Percentiles rank a stretch among this genome's conserved stretches.
phyloP scores from a whole-genome alignment of 1,284 basidiomycete genomes.

The Leucoagaricus sp. region DNA sequence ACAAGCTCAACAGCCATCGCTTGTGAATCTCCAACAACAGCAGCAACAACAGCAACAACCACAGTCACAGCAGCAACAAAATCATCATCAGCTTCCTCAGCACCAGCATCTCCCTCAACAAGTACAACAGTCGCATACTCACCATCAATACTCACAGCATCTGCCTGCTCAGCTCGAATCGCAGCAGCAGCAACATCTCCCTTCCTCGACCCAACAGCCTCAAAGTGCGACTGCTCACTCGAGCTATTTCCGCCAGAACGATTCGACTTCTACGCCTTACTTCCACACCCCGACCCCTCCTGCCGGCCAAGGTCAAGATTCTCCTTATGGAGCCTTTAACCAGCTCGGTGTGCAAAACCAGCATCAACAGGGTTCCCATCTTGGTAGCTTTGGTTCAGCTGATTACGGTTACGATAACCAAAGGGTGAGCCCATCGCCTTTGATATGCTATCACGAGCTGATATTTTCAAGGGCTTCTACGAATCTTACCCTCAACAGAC shows the following conservation, averaged over 20 bases:
- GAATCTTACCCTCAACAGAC: slow-evolving; percentile 65
- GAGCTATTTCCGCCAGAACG: slow-evolving; percentile 67
- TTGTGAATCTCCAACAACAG: slow-evolving; percentile 18
- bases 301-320: slow-evolving; percentile 63
- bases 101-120: slow-evolving; percentile 36
- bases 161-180: slow-evolving; percentile 61
- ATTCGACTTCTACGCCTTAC: slow-evolving; percentile 55
- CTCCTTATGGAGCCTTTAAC: slow-evolving; percentile 65
- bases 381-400: slow-evolving; percentile 55
- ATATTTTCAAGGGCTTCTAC: slow-evolving; percentile 61
- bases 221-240: slow-evolving; percentile 41
- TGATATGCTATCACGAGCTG: slow-evolving; percentile 16
- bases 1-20: slow-evolving; percentile 20
- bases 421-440: slow-evolving; percentile 46
- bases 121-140: slow-evolving; percentile 44
- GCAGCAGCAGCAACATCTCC: slow-evolving; percentile 41
- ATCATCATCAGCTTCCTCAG: slow-evolving; percentile 33
- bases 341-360: slow-evolving; percentile 50
- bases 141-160: slow-evolving; percentile 65
- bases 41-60: slow-evolving; percentile 17
- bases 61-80: slow-evolving; percentile 17
- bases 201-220: slow-evolving; percentile 43
- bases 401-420: slow-evolving; percentile 73
- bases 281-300: slow-evolving; percentile 77
- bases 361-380: slow-evolving; percentile 54